These are phyloP conservation scores for Kodamaea sp. DNA, from an alignment of 1,139 yeast species.

Conservation along the genomic window DNA sequence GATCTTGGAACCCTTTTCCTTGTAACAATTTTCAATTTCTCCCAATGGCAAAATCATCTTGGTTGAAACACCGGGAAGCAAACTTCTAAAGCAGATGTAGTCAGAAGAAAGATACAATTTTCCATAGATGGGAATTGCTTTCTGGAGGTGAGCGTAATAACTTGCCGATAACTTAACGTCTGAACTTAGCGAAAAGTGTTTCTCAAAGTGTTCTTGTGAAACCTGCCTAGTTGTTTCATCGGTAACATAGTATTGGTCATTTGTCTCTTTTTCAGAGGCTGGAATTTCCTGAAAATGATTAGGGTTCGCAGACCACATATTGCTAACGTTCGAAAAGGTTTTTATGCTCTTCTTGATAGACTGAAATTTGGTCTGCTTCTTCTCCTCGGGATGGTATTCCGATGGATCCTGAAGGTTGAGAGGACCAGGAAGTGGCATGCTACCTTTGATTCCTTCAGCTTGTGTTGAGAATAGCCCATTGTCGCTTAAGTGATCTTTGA, in stretches of 20 bases:
- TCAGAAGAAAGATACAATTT: constrained; percentile 70
- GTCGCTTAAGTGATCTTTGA: constrained; percentile 4
- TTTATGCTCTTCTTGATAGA: constrained; percentile 30
- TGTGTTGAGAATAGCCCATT: constrained; percentile 4
- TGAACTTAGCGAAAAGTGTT: constrained; percentile 64
- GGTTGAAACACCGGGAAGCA: constrained; percentile 76
- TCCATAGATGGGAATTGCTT: constrained; percentile 79
- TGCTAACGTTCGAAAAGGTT: constrained; percentile 41
- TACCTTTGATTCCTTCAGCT: constrained; percentile 4
- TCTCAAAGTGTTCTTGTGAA: constrained; percentile 56
- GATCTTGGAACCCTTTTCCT: constrained; percentile 54
- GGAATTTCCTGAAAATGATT: constrained; percentile 52
- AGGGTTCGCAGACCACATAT: constrained; percentile 65
- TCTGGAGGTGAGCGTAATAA: constrained; percentile 69
- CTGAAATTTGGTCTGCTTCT: constrained; percentile 17
- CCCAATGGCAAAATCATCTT: constrained; percentile 79
- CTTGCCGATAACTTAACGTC: constrained; percentile 60
- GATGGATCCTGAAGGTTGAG: constrained; percentile 32
- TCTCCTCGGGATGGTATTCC: constrained; percentile 17
- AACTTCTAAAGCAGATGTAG: constrained; percentile 74
- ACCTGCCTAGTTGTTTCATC: constrained; percentile 42
- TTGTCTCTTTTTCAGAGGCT: constrained; percentile 22
- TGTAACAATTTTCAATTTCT: constrained; percentile 68
- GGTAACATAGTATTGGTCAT: constrained; percentile 49
- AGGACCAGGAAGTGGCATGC: constrained; percentile 20